Evolutionary conservation across 2,329 filamentous ascomycete genomes (phyloP), one percentile per base, ranked within the genome.

Genomic region (Fusarium poae): DNA sequence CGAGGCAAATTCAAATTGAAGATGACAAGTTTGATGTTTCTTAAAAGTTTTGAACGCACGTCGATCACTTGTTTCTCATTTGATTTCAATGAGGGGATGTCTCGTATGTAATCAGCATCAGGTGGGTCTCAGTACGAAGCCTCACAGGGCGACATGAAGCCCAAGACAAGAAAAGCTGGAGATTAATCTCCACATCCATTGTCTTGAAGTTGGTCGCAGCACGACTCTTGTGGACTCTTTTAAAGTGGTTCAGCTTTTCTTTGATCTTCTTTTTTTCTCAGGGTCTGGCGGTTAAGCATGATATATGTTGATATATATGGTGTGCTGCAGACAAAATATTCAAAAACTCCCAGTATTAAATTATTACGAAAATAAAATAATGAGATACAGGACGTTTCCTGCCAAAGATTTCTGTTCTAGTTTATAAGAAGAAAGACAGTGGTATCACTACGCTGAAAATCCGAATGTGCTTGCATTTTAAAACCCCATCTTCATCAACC

Each of bases 311-410:
- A n/a, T 20, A 23, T 9, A 27, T 50, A 32, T 39, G 7, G 30
- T 34, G 30, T 4, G 8, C 27, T 9, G 4, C 9, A 39, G n/a
- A 13, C 35, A 21, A 21, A 7, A 39, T 39, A 15, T 15, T n/a
- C 1, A 44, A 48, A 55, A 48, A 34, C 16, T 49, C 30, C 52
- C 21, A 46, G 43, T 64, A 65, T 62, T 56, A 62, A 55, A 60
- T 68, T 74, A 72, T 67, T 52, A 66, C 67, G 16, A n/a, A 37
- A 29, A 40, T 51, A 27, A 40, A 51, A 51, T 40, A 51, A 51
- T 65, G 65, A 65, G 49, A 74, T 66, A 13, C 65, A 71, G 65
- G 62, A 46, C 70, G 67, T 44, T 70, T 71, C 52, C 72, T 72
- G 72, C 65, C 34, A 51, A 64, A 58, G 61, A 68, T 62, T 68